Evolutionary conservation across 2,329 filamentous ascomycete species (phyloP).

Genomic region (Blastomyces silverae): DNA sequence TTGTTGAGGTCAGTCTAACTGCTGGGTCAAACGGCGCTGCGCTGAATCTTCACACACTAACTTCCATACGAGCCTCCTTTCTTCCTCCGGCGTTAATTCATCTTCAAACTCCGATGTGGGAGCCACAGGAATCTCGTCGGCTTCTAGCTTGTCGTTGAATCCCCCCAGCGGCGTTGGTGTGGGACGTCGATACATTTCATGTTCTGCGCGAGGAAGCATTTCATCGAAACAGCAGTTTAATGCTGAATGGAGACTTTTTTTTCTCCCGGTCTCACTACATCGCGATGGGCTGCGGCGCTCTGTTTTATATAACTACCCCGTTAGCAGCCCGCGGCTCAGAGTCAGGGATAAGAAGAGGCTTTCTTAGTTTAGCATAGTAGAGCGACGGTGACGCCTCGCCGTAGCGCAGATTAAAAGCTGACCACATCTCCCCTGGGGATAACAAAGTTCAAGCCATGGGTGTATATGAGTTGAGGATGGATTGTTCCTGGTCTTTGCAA

Average conservation of each 20-base stretch:
- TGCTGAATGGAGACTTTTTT: not conserved
- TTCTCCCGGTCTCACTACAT: not conserved
- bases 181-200: not conserved
- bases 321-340: not conserved
- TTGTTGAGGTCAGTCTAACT: not conserved
- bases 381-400: not conserved
- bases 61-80: constrained; percentile 24
- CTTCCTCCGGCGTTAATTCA: constrained; percentile 24
- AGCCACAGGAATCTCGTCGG: not conserved
- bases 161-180: not conserved
- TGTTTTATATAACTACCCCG: not conserved
- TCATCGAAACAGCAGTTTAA: not conserved
- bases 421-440: not conserved
- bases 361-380: not conserved
- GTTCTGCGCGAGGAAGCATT: not conserved
- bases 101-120: not conserved
- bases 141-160: not conserved
- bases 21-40: not conserved
- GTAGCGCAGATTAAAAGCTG: not conserved
- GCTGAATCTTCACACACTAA: constrained; percentile 8
- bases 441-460: not conserved
- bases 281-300: not conserved
- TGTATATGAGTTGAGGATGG: not conserved
- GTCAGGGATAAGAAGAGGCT: not conserved
- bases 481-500: not conserved